Percentiles rank a stretch among this genome's conserved stretches.
phyloP scores from a whole-genome alignment of 768 basidiomycete species.

The Saitozyma podzolica region DNA sequence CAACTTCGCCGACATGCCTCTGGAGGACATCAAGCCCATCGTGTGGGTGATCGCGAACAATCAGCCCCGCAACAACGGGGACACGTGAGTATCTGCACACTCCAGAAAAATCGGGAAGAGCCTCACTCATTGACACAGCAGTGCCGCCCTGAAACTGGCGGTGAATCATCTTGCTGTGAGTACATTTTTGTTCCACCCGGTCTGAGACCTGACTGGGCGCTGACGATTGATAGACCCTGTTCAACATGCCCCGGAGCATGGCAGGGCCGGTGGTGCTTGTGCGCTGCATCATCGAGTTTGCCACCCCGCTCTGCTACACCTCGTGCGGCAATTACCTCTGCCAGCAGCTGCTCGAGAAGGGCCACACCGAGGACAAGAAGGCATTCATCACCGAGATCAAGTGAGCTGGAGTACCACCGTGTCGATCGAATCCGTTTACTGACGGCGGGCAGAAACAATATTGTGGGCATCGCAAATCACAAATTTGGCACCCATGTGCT shows the following conservation, averaged over 20 bases:
- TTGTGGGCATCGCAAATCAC: constrained; percentile 45
- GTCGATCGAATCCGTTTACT: constrained; percentile 1
- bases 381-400: constrained; percentile 40
- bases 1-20: constrained; percentile 28
- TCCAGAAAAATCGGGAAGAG: background rate
- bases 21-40: constrained; percentile 23
- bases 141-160: constrained; percentile 34
- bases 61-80: constrained; percentile 24
- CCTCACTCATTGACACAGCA: constrained; percentile 1
- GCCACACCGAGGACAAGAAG: constrained; percentile 26
- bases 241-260: constrained; percentile 12
- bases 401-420: constrained; percentile 17
- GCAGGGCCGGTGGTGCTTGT: constrained; percentile 17
- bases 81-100: constrained; percentile 23
- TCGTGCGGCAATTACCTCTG: constrained; percentile 50
- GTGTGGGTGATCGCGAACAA: constrained; percentile 39
- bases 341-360: constrained; percentile 47
- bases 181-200: background rate
- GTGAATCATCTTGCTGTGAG: constrained; percentile 40
- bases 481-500: constrained; percentile 51
- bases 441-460: constrained; percentile 23
- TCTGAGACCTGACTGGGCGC: background rate
- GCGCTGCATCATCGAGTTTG: constrained; percentile 35
- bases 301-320: constrained; percentile 32
- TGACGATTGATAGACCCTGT: constrained; percentile 19